These are phyloP conservation scores for Mucor mucedo DNA, from an alignment of 371 early-diverging fungal species.

Conservation along the genomic window DNA sequence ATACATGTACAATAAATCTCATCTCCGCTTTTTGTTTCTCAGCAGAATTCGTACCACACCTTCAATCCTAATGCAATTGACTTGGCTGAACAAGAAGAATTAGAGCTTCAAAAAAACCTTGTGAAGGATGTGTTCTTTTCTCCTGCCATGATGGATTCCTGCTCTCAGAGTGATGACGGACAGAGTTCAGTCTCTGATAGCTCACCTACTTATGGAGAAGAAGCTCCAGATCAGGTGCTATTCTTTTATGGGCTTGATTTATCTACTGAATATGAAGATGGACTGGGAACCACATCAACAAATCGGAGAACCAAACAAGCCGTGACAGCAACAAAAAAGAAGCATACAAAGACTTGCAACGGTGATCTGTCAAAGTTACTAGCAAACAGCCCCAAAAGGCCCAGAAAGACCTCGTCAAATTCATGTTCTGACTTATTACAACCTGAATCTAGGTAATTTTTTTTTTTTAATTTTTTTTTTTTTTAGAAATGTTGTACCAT, in stretches of 20 bases:
- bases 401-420: not conserved
- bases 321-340: slow-evolving; percentile 1
- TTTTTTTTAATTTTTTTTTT: not conserved
- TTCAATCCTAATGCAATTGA: not conserved
- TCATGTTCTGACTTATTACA: not conserved
- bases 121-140: slow-evolving; percentile 40
- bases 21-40: slow-evolving; percentile 5
- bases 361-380: not conserved
- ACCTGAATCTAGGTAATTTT: not conserved
- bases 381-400: not conserved
- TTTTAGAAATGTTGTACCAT: slow-evolving; percentile 12
- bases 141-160: slow-evolving; percentile 19
- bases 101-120: slow-evolving; percentile 19
- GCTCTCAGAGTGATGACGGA: not conserved
- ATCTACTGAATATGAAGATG: not conserved
- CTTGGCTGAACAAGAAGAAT: slow-evolving; percentile 9
- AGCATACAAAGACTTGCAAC: not conserved
- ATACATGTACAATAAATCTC: not conserved
- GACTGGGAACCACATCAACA: slow-evolving; percentile 5
- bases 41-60: slow-evolving; percentile 11
- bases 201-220: not conserved
- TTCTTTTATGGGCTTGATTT: slow-evolving; percentile 8
- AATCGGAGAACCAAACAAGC: slow-evolving; percentile 5
- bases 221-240: not conserved
- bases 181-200: not conserved